Base-by-base conservation (phyloP, 176 grass and related monocot genomes). In the Oryza nivara region DNA sequence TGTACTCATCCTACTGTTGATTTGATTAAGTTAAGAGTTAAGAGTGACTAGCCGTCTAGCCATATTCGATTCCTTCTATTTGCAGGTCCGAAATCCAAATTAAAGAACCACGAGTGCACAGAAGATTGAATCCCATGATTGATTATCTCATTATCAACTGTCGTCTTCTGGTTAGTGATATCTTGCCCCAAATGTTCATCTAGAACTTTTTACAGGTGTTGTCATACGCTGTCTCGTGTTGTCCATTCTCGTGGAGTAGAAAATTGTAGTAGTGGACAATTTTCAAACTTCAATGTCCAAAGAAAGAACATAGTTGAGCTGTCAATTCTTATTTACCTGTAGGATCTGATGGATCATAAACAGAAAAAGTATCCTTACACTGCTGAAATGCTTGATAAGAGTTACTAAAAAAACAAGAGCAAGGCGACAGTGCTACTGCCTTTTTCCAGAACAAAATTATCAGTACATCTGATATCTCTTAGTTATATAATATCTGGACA, bases 261-360 rank as follows among this genome's bases (percentile, higher is more conserved):
- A 67, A 73, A n/a, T 45, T 46, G 38, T 17, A 70, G 26, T 49
- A 49, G 15, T 51, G 60, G 2, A 61, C 11, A 80, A 28, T 80
- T 26, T 48, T 70, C 48, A 44, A 54, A 67, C 16, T 44, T 9
- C 17, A 30, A 61, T 40, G 66, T 40, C n/a, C 19, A 63, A 63
- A 36, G 40, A 73, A 75, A 76, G 67, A 23, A 73, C 9, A 26
- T 43, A 16, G 9, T 52, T 52, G 49, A 52, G 52, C 16, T 65
- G 23, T 72, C 83, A 70, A 76, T 65, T 77, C 38, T 41, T 40
- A 25, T 67, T 70, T 11, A 52, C 66, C 5, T 76, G 71, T 89
- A 41, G 38, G n/a, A 81, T 85, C 51, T 89, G 65, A 81, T 72
- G 52, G 52, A 34, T 52, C 43, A 77, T 49, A 34, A 22, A 36